phyloP scores from a whole-genome alignment of 140 eudicot genomes.

The Senecio squalidus region DNA sequence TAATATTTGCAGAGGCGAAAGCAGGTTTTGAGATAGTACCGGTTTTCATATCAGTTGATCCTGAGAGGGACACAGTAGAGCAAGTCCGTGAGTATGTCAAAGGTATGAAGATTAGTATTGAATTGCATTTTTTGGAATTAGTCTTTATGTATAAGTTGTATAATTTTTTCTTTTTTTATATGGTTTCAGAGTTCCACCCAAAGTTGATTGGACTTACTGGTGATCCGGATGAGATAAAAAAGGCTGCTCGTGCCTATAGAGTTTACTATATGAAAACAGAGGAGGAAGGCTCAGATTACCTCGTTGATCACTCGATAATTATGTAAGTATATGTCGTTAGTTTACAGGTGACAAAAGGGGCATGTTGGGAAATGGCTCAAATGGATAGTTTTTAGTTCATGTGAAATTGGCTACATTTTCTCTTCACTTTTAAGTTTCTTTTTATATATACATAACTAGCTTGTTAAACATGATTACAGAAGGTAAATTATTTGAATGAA shows the following conservation, averaged over 20 bases:
- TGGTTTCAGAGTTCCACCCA: constrained; percentile 81
- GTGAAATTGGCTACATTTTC: neutral
- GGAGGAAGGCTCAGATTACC: constrained; percentile 91
- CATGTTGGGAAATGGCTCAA: neutral
- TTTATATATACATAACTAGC: no score
- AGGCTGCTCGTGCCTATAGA: constrained; percentile 88
- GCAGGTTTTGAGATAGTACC: constrained; percentile 85
- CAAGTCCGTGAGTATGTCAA: constrained; percentile 86
- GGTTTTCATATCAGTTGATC: constrained; percentile 90
- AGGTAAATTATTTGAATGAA: no score
- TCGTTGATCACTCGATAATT: constrained; percentile 90
- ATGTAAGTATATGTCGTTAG: constrained; percentile 51
- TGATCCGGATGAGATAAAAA: constrained; percentile 64
- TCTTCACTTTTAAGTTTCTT: no score
- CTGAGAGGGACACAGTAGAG: constrained; percentile 92
- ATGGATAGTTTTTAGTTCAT: neutral
- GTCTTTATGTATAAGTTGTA: neutral
- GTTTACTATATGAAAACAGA: constrained; percentile 97
- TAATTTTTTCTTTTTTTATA: neutral
- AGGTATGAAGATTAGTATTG: constrained; percentile 36
- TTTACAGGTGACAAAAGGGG: neutral
- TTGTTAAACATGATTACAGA: no score
- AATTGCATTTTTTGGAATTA: neutral
- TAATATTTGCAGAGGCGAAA: constrained; percentile 52
- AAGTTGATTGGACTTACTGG: constrained; percentile 89